These are phyloP conservation scores for Penicillium sp. DNA, from an alignment of 2,329 filamentous ascomycete species.

Conservation along the genomic window DNA sequence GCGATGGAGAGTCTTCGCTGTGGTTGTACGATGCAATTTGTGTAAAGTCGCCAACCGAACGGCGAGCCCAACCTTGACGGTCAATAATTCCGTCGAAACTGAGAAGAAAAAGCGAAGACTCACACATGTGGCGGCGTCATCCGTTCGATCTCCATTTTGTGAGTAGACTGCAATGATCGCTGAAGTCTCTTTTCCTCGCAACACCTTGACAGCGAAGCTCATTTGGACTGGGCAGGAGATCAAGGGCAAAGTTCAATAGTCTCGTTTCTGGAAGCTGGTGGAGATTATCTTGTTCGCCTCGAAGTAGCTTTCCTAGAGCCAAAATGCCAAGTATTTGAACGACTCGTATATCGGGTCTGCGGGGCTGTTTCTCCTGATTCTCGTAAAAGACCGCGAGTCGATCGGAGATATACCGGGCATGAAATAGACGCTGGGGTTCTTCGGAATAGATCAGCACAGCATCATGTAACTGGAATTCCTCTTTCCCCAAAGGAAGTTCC, in stretches of 20 bases:
- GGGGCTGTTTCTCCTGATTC: neutral
- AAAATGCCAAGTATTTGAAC: conserved; percentile 1
- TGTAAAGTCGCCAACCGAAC: conserved; percentile 2
- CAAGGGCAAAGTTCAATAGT: neutral
- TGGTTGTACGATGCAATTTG: conserved; percentile 1
- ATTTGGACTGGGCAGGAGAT: neutral
- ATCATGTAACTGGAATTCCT: conserved; percentile 3
- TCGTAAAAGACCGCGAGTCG: neutral
- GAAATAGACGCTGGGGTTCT: conserved; percentile 5
- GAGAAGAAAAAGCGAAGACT: neutral
- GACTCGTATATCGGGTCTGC: neutral
- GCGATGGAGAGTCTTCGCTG: neutral
- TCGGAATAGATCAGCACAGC: conserved; percentile 2
- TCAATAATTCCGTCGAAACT: too few species aligned
- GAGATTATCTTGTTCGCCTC: neutral
- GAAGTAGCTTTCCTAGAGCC: conserved; percentile 4
- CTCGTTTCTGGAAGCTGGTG: neutral
- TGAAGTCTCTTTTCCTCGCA: conserved; percentile 1
- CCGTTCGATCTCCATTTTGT: conserved; percentile 3
- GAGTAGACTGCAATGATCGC: conserved; percentile 3
- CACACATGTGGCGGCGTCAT: conserved; percentile 5
- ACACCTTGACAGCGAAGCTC: conserved; percentile 3
- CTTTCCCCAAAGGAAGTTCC: neutral
- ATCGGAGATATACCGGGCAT: conserved; percentile 4
- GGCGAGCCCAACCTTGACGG: neutral